Evolutionary conservation across 2,329 filamentous ascomycete species (phyloP).

Genomic region (Tolypocladium tropicale): DNA sequence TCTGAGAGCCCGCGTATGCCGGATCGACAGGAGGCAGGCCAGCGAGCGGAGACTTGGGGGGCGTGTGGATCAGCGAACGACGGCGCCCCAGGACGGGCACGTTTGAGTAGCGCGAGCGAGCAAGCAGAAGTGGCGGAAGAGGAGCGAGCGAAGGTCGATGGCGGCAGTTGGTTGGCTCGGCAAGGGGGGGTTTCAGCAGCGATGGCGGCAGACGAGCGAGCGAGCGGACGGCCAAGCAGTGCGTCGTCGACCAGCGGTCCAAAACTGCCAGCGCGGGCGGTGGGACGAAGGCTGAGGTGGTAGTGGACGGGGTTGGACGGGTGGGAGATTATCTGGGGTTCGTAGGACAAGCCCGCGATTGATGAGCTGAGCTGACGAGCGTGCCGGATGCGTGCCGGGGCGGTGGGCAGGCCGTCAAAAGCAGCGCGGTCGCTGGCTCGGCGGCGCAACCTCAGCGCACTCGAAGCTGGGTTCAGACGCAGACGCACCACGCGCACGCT

Average conservation of each 20-base stretch:
- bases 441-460: neutral
- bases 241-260: constrained; percentile 6
- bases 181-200: constrained; percentile 6
- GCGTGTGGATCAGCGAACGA: constrained; percentile 2
- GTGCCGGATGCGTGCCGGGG: constrained; percentile 3
- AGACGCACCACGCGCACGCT: neutral
- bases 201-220: constrained; percentile 4
- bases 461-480: neutral
- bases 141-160: constrained; percentile 1
- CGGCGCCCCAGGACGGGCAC: constrained; percentile 8
- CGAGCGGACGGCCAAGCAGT: constrained; percentile 2
- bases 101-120: constrained; percentile 2
- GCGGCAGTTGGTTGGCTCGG: constrained; percentile 6
- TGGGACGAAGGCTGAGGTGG: constrained; percentile 19
- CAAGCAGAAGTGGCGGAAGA: neutral
- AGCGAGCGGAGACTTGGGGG: constrained; percentile 9
- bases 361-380: neutral
- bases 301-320: constrained; percentile 7
- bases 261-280: constrained; percentile 4
- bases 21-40: constrained; percentile 8
- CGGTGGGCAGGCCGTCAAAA: neutral
- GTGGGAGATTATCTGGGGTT: constrained; percentile 15
- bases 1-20: constrained; percentile 3
- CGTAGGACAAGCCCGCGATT: constrained; percentile 10
- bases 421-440: neutral